A percentile compares a stretch with the other conserved stretches of the same genome.
phyloP scores from a whole-genome alignment of 2,329 filamentous ascomycete species.

The Xylaria sp. region DNA sequence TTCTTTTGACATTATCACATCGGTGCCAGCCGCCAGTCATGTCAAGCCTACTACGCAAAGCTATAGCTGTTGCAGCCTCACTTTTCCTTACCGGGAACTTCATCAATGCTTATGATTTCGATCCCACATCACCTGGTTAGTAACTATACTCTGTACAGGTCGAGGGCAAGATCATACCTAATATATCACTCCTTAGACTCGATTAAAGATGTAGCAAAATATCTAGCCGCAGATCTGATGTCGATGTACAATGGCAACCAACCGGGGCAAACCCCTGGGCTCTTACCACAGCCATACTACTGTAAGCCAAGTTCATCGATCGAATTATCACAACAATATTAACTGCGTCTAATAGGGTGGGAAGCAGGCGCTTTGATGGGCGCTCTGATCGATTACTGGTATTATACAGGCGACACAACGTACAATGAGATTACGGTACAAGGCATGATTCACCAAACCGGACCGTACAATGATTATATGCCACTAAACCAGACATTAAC shows the following conservation, averaged over 20 bases:
- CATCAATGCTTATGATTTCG: conserved; percentile 43
- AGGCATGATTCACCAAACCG: conserved; percentile 79
- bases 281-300: conserved; percentile 65
- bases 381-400: conserved; percentile 84
- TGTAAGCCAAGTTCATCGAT: conserved; percentile 52
- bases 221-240: conserved; percentile 63
- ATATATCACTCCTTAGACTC: conserved; percentile 55
- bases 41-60: conserved; percentile 39
- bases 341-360: conserved; percentile 64
- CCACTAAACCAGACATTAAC: conserved; percentile 75
- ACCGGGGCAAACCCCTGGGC: conserved; percentile 61
- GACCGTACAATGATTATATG: conserved; percentile 79
- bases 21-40: conserved; percentile 34
- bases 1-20: conserved; percentile 4
- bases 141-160: neutral
- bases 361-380: conserved; percentile 78
- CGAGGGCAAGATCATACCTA: conserved; percentile 9
- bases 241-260: conserved; percentile 60
- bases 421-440: conserved; percentile 76
- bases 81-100: conserved; percentile 14
- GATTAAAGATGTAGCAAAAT: conserved; percentile 59
- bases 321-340: conserved; percentile 16
- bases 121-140: conserved; percentile 45
- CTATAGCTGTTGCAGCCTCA: conserved; percentile 36
- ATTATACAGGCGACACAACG: conserved; percentile 76